Evolutionary conservation across 306 rosid genomes (phyloP).

Genomic region (Trifolium repens): DNA sequence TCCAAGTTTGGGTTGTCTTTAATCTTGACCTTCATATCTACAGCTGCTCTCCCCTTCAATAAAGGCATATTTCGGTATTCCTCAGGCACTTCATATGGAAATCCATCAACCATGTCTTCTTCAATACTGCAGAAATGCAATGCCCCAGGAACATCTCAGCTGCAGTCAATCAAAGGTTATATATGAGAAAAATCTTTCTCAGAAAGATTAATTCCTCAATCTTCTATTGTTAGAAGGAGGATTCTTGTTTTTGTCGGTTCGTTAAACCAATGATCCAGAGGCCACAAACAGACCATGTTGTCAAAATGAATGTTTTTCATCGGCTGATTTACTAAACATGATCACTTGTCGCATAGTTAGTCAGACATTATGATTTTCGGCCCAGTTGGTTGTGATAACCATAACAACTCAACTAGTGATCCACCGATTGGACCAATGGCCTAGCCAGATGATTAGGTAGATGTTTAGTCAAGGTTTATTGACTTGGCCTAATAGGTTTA

Average conservation of each 20-base stretch:
- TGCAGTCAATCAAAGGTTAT: constrained; percentile 99
- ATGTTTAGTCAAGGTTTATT: constrained; percentile 8
- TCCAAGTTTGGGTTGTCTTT: constrained; percentile 89
- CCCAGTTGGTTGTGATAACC: background rate
- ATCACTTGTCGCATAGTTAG: constrained; percentile 9
- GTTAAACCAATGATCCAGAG: background rate
- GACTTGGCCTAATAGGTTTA: background rate
- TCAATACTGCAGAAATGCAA: constrained; percentile 99
- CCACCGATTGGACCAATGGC: background rate
- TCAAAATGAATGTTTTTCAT: constrained; percentile 4
- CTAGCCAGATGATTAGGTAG: background rate
- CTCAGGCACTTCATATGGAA: constrained; percentile 89
- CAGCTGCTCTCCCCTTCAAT: constrained; percentile 93
- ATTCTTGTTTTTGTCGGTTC: constrained; percentile 24
- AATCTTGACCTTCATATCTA: constrained; percentile 98
- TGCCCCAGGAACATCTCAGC: constrained; percentile 99
- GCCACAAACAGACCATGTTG: constrained; percentile 2
- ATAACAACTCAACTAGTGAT: constrained; percentile 2
- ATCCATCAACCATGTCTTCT: constrained; percentile 98
- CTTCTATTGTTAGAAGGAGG: constrained; percentile 41
- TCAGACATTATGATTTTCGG: constrained; percentile 17
- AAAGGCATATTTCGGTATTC: constrained; percentile 86
- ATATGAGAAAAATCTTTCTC: constrained; percentile 75
- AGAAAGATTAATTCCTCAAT: constrained; percentile 48
- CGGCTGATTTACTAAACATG: background rate